These are phyloP conservation scores for Gleditsia sinensis DNA, from an alignment of 306 rosid genomes.

Conservation along the genomic window DNA sequence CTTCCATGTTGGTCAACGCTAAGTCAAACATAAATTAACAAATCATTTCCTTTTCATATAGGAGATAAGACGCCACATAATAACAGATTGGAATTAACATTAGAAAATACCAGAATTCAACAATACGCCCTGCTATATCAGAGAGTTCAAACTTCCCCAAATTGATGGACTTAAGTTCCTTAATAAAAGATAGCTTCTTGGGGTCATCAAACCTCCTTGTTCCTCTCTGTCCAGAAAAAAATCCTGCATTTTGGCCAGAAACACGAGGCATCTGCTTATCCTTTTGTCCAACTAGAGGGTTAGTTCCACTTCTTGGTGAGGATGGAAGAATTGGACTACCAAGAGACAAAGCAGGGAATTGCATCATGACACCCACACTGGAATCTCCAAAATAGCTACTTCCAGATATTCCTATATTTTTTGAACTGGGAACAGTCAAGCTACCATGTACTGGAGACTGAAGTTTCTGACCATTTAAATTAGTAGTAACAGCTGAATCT, in stretches of 20 bases:
- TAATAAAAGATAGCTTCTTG: constrained; percentile 44
- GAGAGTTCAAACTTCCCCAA: constrained; percentile 50
- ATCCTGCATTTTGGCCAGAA: constrained; percentile 41
- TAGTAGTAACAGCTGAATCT: constrained; percentile 33
- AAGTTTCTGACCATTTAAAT: constrained; percentile 39
- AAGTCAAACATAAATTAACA: constrained; percentile 23
- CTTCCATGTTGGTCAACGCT: constrained; percentile 82
- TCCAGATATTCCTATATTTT: constrained; percentile 35
- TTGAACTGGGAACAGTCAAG: constrained; percentile 39
- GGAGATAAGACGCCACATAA: not conserved
- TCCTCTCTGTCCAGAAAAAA: constrained; percentile 49
- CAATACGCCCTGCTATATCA: constrained; percentile 59
- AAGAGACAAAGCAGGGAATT: constrained; percentile 49
- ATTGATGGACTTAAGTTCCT: constrained; percentile 59
- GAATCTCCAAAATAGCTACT: constrained; percentile 43
- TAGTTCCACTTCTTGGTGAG: constrained; percentile 48
- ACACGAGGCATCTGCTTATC: constrained; percentile 48
- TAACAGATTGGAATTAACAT: not conserved
- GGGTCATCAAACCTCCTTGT: constrained; percentile 44
- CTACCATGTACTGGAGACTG: constrained; percentile 40
- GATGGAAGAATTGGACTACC: constrained; percentile 55
- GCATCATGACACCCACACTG: constrained; percentile 41
- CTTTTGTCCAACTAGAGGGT: constrained; percentile 37
- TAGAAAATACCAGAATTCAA: constrained; percentile 58
- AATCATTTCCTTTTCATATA: constrained; percentile 14